Evolutionary conservation across 2,329 filamentous ascomycete genomes (phyloP), one percentile per base, ranked within the genome.

Genomic region (Venturia effusa): DNA sequence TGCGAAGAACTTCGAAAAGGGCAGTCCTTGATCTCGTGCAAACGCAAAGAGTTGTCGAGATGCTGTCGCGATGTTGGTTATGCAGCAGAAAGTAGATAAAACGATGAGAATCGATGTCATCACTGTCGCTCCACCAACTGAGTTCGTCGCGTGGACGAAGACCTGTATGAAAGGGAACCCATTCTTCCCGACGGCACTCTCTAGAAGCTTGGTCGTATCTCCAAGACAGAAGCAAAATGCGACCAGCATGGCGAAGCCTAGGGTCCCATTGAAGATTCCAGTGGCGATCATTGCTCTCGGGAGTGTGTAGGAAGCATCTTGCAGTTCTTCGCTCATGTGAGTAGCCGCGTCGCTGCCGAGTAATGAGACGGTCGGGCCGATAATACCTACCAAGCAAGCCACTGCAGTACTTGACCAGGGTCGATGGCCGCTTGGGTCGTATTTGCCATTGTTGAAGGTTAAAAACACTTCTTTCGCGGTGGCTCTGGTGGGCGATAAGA

Each of bases 381-480:
- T 74, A 27, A 79, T 67, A 6, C 78, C 79, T 24, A 80, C 73
- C 59, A 80, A 73, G 61, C 75, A 74, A 2, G 80, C 78, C 39
- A 83, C 69, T 1, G 76, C 76, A 39, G 75, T 71, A 3, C 70
- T 78, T 1, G 71, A 71, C 76, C 79, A 83, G 3, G 70, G 71
- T 34, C 51, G 51, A 3, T 57, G 3, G 30, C 45, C 22, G 10
- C 22, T 15, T 15, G 13, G 27, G 17, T 57, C 51, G 19, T 19
- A 32, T 3, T 70, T 71, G 0, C 79, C 80, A 19, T 69, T 64
- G 64, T 83, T 81, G 66, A 83, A 83, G 1, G 74, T 70, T 3
- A 76, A 76, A 64, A 83, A 81, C 0, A 81, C 77, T 3, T 75
- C 73, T 17, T 74, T 68, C 0, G 77, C 72, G 22, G 74, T 73